Percentiles rank a stretch among this genome's conserved stretches.
Conservation (phyloP, 768 basidiomycete species). For the Mycena alexandri region DNA sequence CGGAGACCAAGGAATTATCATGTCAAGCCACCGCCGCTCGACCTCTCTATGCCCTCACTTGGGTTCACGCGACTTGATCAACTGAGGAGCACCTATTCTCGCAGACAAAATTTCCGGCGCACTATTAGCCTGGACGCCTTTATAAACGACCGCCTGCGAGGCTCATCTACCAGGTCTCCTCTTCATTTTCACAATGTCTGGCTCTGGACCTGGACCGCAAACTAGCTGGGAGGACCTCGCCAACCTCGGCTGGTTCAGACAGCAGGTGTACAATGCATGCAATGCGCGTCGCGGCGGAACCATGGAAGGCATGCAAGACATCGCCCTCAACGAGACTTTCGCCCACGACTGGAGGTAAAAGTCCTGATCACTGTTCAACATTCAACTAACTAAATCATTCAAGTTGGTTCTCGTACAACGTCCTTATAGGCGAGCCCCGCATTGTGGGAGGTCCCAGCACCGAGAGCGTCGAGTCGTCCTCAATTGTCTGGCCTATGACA, state of each 20-base stretch:
- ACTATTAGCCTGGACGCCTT: not conserved
- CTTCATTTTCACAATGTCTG: not conserved
- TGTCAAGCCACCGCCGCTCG: conserved; percentile 7
- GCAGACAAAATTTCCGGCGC: not conserved
- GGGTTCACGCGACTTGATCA: not conserved
- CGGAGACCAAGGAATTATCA: not conserved
- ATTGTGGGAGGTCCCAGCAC: not conserved
- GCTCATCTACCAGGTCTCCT: not conserved
- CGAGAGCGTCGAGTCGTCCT: not conserved
- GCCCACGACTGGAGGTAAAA: conserved; percentile 2
- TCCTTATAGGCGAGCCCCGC: not conserved
- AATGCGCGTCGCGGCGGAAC: conserved; percentile 12
- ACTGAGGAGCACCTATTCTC: no score
- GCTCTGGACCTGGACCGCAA: conserved; percentile 5
- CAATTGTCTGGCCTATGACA: conserved; percentile 3
- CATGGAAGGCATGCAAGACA: conserved; percentile 8
- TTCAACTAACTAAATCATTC: not conserved
- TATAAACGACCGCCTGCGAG: not conserved
- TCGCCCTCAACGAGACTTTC: conserved; percentile 2
- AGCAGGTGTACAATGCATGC: not conserved
- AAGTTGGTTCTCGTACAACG: conserved; percentile 10
- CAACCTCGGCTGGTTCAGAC: conserved; percentile 7
- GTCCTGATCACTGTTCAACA: no score
- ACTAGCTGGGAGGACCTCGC: conserved; percentile 6
- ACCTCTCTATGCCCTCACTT: not conserved